These are phyloP conservation scores for Acrodontium crateriforme DNA, from an alignment of 2,329 filamentous ascomycete genomes.

Conservation along the genomic window DNA sequence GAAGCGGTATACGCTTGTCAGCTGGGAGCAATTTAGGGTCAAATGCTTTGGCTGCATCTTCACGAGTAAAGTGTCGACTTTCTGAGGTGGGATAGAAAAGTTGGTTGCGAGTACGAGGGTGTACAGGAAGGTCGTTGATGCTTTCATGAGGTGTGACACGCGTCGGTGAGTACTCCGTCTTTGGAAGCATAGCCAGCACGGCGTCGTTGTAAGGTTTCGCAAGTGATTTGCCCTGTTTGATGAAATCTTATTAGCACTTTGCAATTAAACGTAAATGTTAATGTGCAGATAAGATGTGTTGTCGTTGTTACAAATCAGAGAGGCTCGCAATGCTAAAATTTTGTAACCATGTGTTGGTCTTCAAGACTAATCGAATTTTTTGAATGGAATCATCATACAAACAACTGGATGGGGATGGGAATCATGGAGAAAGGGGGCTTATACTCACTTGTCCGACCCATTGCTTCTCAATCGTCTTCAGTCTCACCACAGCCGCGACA, in stretches of 20 bases:
- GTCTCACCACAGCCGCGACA: slow-evolving; percentile 69
- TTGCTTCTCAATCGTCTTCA: slow-evolving; percentile 74
- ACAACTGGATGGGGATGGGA: slow-evolving; percentile 6
- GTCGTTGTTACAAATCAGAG: slow-evolving; percentile 41
- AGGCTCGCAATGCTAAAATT: slow-evolving; percentile 59
- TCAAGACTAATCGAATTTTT: slow-evolving; percentile 99
- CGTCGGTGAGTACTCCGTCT: slow-evolving; percentile 35
- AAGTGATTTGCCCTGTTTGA: slow-evolving; percentile 55
- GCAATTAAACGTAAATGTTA: slow-evolving; percentile 4
- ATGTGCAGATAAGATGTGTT: background rate
- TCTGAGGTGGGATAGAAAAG: slow-evolving; percentile 51
- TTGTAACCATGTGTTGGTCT: slow-evolving; percentile 89
- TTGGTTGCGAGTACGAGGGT: slow-evolving; percentile 39
- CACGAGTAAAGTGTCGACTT: slow-evolving; percentile 50
- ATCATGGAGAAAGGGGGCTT: slow-evolving; percentile 37
- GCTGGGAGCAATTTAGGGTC: slow-evolving; percentile 44
- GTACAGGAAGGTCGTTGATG: slow-evolving; percentile 50
- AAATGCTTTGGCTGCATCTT: slow-evolving; percentile 51
- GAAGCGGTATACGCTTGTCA: slow-evolving; percentile 50
- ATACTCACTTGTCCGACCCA: slow-evolving; percentile 66
- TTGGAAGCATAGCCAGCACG: slow-evolving; percentile 67
- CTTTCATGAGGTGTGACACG: slow-evolving; percentile 37
- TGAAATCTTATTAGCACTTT: too few relatives aligned
- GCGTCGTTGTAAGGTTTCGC: slow-evolving; percentile 65
- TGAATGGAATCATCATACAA: slow-evolving; percentile 53